A percentile compares a stretch with the other conserved stretches of the same genome.
phyloP scores from a whole-genome alignment of 2,329 filamentous ascomycete genomes.

The Colletotrichum sp. region DNA sequence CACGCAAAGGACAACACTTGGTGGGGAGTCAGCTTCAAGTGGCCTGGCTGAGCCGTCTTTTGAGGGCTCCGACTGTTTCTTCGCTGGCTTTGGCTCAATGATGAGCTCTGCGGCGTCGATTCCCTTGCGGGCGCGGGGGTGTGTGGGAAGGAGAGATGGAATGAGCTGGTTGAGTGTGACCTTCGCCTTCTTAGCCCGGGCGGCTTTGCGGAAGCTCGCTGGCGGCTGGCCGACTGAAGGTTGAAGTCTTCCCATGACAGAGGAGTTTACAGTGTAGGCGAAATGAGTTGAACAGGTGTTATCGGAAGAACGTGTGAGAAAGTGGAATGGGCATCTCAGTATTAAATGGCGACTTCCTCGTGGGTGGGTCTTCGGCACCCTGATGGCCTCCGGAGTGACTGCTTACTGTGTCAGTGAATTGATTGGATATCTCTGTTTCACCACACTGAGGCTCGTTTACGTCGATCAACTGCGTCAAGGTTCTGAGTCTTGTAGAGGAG shows the following conservation, averaged over 20 bases:
- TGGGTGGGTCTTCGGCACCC: not conserved
- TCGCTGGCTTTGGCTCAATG: slow-evolving; percentile 31
- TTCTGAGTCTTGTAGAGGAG: not conserved
- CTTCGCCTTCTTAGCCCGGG: slow-evolving; percentile 60
- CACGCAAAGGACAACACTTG: slow-evolving; percentile 49
- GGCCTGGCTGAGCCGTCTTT: not conserved
- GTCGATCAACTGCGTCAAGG: not conserved
- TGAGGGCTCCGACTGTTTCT: not conserved
- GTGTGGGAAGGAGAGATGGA: slow-evolving; percentile 57
- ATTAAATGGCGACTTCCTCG: not conserved
- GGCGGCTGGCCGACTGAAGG: slow-evolving; percentile 18
- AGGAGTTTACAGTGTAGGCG: not conserved
- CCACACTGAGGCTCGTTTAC: not conserved
- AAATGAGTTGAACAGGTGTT: not conserved
- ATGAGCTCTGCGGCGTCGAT: slow-evolving; percentile 57
- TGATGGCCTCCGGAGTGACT: not conserved
- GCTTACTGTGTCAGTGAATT: not conserved
- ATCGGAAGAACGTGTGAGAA: not conserved
- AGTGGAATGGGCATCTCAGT: not conserved
- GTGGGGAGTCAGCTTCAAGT: not conserved
- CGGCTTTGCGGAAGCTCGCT: slow-evolving; percentile 22
- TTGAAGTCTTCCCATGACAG: slow-evolving; percentile 15
- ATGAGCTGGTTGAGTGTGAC: slow-evolving; percentile 65
- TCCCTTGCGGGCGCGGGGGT: slow-evolving; percentile 60
- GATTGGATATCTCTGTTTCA: not conserved